Evolutionary conservation across 805 yeast genomes (phyloP).

Genomic region (Candida insectorum): DNA sequence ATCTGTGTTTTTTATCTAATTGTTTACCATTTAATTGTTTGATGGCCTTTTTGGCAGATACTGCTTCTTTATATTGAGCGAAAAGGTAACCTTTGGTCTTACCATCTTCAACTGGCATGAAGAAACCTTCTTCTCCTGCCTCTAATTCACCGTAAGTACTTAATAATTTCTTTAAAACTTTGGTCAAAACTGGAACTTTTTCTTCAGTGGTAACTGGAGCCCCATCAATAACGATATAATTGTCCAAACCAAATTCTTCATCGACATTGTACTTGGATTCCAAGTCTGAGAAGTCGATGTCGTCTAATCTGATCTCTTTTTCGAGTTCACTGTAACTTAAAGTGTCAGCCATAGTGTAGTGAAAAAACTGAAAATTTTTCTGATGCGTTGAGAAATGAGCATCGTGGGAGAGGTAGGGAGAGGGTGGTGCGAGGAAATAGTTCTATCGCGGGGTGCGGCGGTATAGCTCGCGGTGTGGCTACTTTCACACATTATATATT

Average conservation of each 20-base stretch:
- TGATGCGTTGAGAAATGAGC: not conserved
- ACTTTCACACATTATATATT: not conserved
- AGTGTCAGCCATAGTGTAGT: slow-evolving; percentile 10
- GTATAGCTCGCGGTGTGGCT: too few relatives aligned
- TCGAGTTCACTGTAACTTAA: slow-evolving; percentile 22
- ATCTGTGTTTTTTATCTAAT: slow-evolving; percentile 88
- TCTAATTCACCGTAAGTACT: slow-evolving; percentile 71
- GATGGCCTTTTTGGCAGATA: slow-evolving; percentile 74
- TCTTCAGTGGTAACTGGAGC: slow-evolving; percentile 93
- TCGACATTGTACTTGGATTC: slow-evolving; percentile 67
- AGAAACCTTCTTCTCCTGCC: slow-evolving; percentile 58
- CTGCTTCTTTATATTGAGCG: slow-evolving; percentile 69
- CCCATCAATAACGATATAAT: slow-evolving; percentile 86
- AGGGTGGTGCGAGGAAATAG: too few relatives aligned
- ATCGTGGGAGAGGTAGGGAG: too few relatives aligned
- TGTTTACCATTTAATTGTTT: slow-evolving; percentile 82
- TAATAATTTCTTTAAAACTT: slow-evolving; percentile 81
- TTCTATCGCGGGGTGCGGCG: too few relatives aligned
- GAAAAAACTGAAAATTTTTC: too few relatives aligned
- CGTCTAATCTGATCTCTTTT: slow-evolving; percentile 39
- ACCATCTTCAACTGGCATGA: slow-evolving; percentile 77
- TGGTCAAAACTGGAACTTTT: slow-evolving; percentile 77
- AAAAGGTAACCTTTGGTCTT: slow-evolving; percentile 84
- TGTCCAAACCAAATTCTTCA: slow-evolving; percentile 62
- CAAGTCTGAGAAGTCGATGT: slow-evolving; percentile 78